Evolutionary conservation across 176 grass and related monocot genomes (phyloP), one percentile per base, ranked within the genome.

Genomic region (Olyra latifolia): DNA sequence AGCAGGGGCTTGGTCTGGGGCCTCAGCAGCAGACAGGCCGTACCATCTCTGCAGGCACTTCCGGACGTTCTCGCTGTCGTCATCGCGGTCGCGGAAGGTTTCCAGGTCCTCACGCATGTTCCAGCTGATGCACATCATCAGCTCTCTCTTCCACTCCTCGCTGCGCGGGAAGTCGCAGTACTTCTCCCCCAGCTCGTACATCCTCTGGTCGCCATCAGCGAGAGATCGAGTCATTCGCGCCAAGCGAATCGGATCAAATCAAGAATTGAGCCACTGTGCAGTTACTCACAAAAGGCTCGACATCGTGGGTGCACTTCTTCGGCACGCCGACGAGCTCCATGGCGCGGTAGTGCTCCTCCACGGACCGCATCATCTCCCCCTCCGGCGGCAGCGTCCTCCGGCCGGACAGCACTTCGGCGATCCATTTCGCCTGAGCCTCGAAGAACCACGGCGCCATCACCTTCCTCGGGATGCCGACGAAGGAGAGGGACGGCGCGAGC

Each of bases 401-500:
- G 16, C 83, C 74, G 4, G 74, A 85, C 17, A 78, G 83, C 25
- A 78, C 52, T 8, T 62, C 54, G 4, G 83, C 74, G 47, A 85
- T 63, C 83, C 83, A 85, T 39, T 66, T 83, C 52, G 28, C 81
- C 74, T 83, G 81, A 17, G 35, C 72, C 23, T 75, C 52, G 54
- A 78, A 85, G 65, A 71, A 85, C 28, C 47, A 55, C 11, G 76
- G 76, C 10, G 12, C 66, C 20, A 62, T 63, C 49, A 71, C 74
- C 83, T 78, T 85, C 28, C 17, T 62, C 16, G 74, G 83, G 17
- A 85, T 53, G 27, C 74, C 74, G 19, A 85, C 74, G 60, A 78
- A 85, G 25, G 83, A 85, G 39, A 84, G 73, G 17, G 17, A 84
- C 67, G 82, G 73, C 40, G 82, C 61, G n/a, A 84, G 72, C 15